Conservation (phyloP, 345 rosid genomes). For the Crucihimalaya himalaica region DNA sequence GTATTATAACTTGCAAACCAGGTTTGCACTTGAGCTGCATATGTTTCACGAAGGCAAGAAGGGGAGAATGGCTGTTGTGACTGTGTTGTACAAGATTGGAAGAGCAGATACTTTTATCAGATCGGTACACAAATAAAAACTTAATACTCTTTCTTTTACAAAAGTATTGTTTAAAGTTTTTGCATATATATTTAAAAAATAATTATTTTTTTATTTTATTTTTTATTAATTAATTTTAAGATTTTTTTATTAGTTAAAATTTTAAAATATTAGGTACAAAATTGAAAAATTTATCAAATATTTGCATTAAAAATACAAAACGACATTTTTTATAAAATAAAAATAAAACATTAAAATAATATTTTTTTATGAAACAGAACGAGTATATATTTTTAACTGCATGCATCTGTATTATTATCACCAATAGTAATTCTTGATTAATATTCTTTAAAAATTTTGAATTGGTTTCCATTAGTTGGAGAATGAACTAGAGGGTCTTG, state of each 20-base stretch:
- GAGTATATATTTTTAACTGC: not conserved
- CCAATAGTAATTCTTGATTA: not conserved
- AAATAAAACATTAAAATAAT: no score
- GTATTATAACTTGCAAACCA: constrained; percentile 7
- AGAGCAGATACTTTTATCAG: constrained; percentile 66
- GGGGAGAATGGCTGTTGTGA: constrained; percentile 64
- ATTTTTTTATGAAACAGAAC: no score
- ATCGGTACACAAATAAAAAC: constrained; percentile 45
- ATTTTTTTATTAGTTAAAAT: no score
- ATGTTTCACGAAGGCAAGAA: constrained; percentile 71
- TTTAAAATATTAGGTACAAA: no score
- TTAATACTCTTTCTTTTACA: no score
- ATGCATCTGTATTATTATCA: not conserved
- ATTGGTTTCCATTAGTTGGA: constrained; percentile 45
- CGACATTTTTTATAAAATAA: no score
- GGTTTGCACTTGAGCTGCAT: constrained; percentile 71
- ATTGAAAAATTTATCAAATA: no score
- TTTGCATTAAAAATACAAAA: no score
- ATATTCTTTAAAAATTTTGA: not conserved
- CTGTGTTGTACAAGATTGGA: constrained; percentile 71
- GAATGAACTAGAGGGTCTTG: constrained; percentile 42
- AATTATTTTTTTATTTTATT: no score
- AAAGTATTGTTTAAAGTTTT: no score
- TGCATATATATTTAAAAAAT: no score
- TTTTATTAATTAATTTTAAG: no score